These are phyloP conservation scores for Nakazawaea ambrosiae DNA, from an alignment of 805 yeast species.

Conservation along the genomic window DNA sequence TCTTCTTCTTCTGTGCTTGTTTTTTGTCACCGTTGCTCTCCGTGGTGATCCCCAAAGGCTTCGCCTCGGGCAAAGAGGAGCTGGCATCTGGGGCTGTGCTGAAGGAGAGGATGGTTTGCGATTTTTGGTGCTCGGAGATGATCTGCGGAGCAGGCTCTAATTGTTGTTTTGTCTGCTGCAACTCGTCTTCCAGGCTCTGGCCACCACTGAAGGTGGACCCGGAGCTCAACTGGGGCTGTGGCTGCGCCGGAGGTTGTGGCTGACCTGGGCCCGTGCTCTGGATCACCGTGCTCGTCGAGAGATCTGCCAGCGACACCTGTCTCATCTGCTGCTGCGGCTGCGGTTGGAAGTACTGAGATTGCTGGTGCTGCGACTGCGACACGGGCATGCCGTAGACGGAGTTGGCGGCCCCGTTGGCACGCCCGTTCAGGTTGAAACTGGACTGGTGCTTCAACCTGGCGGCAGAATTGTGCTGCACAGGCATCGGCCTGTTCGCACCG, in stretches of 20 bases:
- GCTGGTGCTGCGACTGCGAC: background rate
- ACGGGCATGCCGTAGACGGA: conserved; percentile 4
- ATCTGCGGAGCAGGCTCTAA: conserved; percentile 22
- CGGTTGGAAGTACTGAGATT: background rate
- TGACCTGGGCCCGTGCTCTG: conserved; percentile 6
- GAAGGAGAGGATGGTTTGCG: background rate
- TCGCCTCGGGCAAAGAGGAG: conserved; percentile 1
- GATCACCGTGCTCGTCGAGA: conserved; percentile 9
- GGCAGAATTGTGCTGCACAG: background rate
- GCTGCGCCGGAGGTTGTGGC: conserved; percentile 5
- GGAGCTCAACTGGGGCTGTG: conserved; percentile 1
- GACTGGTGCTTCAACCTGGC: conserved; percentile 9
- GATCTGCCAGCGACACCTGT: conserved; percentile 2
- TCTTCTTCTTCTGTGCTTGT: conserved; percentile 57
- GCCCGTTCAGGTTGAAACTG: conserved; percentile 15
- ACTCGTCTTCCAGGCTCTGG: too few relatives aligned
- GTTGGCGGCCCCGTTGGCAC: conserved; percentile 8
- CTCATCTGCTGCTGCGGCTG: conserved; percentile 1
- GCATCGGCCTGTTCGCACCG: conserved; percentile 13
- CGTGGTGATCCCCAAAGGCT: conserved; percentile 16
- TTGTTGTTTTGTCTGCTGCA: conserved; percentile 3
- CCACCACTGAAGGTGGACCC: too few relatives aligned
- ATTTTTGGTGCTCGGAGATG: conserved; percentile 16
- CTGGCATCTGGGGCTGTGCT: background rate
- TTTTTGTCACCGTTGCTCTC: conserved; percentile 20